Conservation (phyloP, 129 eudicot genomes). For the Saussurea involucrata region DNA sequence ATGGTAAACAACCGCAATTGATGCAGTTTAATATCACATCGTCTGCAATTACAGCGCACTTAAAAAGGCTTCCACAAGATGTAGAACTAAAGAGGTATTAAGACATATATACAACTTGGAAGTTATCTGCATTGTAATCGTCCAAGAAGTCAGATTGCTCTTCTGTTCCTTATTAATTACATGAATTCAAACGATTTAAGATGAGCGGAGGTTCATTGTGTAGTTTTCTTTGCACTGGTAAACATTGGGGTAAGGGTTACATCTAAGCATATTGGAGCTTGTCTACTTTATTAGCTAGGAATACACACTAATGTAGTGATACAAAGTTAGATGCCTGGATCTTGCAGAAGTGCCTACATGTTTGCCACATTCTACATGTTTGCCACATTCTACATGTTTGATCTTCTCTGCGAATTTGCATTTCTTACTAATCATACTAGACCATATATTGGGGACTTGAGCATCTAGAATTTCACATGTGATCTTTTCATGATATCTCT, state of each 20-base stretch:
- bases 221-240: background rate
- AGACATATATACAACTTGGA: background rate
- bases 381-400: background rate
- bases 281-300: background rate
- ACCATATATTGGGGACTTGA: background rate
- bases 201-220: background rate
- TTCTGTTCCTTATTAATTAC: background rate
- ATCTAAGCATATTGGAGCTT: background rate
- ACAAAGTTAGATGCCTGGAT: background rate
- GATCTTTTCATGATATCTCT: background rate
- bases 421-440: background rate
- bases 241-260: background rate
- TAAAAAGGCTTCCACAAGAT: background rate
- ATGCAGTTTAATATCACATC: background rate
- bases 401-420: background rate
- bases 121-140: background rate
- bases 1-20: background rate
- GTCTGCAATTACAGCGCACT: background rate
- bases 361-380: no score
- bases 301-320: background rate
- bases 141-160: background rate
- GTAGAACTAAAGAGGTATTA: conserved; percentile 1
- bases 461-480: background rate
- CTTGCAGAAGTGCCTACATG: background rate
- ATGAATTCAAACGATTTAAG: background rate